Base-by-base conservation (phyloP, 2,329 filamentous ascomycete genomes). In the Macrophomina tecta region DNA sequence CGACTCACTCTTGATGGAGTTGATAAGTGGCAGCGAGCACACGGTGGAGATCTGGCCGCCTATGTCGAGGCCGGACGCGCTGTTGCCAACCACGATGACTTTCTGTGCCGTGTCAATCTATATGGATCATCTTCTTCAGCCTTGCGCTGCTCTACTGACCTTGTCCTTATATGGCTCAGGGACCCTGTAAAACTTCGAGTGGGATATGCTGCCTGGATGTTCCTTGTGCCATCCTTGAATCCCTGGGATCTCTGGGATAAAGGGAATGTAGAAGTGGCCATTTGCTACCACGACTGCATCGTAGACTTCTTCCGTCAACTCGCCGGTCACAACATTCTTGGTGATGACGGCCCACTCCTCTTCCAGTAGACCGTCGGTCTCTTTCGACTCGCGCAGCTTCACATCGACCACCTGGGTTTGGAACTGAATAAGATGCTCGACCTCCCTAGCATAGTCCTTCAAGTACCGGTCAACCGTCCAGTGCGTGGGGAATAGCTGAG, bases 51-150 rank as follows among this genome's bases (percentile, higher is more conserved):
- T 90, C 75, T 97, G 94, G 2, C 84, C 80, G 16, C 90, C 90
- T 72, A 98, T 92, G 73, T 98, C 94, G 16, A 93, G 80, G 0
- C 93, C 94, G 0, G 92, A 97, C 0, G 93, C 91, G 0, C 90
- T 90, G 72, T 92, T 95, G 9, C 94, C 94, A 0, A 97, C 88
- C 0, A 97, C 85, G 5, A 97, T 78, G 11, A 95, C 91, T 77
- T 92, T 96, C 76, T 91, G 14, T 5, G 14, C 0, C 11, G 30
- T 38, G 2, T 65, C 48, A 65, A 46, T 49, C 7, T 34, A 5
- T 9, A 16, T 11, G 14, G 7, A 12, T 14, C 28, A 6, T 2
- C 16, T 14, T 28, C n/a, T 8, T 34, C 28, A 55, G 3, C 2
- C 16, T 16, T 14, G 18, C 23, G 49, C 28, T 52, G 6, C 5